These are phyloP conservation scores for Didymella arachidicola DNA, from an alignment of 2,329 filamentous ascomycete species.

Conservation along the genomic window DNA sequence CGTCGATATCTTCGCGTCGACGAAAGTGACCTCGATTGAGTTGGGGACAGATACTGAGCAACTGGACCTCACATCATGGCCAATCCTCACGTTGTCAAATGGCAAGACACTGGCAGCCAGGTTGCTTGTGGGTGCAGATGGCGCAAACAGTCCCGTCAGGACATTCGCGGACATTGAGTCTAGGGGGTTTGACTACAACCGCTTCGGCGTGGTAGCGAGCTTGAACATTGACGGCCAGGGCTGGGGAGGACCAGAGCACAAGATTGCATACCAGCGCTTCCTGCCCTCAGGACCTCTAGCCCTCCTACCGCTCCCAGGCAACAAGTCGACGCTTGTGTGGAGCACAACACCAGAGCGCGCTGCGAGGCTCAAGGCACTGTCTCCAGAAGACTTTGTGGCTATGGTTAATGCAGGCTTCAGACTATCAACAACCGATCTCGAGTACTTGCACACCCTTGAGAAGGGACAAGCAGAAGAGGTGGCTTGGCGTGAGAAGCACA, in stretches of 20 bases:
- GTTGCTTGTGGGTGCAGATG: conserved; percentile 90
- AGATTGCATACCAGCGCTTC: conserved; percentile 94
- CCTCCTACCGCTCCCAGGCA: conserved; percentile 86
- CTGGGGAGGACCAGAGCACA: conserved; percentile 55
- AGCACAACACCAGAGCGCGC: conserved; percentile 86
- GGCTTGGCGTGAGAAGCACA: conserved; percentile 81
- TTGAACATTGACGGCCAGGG: conserved; percentile 69
- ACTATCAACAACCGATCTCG: conserved; percentile 77
- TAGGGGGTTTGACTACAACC: conserved; percentile 90
- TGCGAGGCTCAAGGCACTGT: conserved; percentile 77
- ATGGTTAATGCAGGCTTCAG: conserved; percentile 96
- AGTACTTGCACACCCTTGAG: conserved; percentile 76
- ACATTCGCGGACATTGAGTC: conserved; percentile 86
- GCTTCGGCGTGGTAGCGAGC: conserved; percentile 91
- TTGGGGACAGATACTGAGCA: conserved; percentile 72
- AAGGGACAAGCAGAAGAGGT: conserved; percentile 72
- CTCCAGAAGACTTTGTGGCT: conserved; percentile 75
- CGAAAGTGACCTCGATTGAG: conserved; percentile 79
- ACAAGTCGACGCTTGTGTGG: conserved; percentile 89
- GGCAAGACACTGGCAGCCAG: conserved; percentile 76
- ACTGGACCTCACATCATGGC: conserved; percentile 85
- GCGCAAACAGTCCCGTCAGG: conserved; percentile 91
- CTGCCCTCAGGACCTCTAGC: conserved; percentile 91
- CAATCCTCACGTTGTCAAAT: conserved; percentile 76
- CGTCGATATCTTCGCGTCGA: conserved; percentile 76